These are phyloP conservation scores for Hygrophorus pudorinus DNA, from an alignment of 768 basidiomycete species.

Conservation along the genomic window DNA sequence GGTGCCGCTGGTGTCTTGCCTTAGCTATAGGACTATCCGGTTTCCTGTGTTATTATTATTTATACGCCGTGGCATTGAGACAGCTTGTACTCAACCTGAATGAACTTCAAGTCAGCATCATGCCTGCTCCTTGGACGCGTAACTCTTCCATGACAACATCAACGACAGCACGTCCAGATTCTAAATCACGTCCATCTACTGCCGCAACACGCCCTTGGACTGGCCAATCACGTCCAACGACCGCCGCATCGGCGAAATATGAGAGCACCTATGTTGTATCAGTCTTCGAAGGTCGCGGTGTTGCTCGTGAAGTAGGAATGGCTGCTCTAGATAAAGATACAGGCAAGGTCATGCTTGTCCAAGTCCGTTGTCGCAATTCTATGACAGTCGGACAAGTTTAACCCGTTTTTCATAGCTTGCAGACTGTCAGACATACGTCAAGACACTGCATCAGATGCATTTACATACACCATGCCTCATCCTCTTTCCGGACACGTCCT, in stretches of 20 bases:
- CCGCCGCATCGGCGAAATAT: conserved; percentile 42
- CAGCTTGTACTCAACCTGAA: too few species aligned
- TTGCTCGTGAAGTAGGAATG: conserved; percentile 79
- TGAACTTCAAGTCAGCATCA: conserved; percentile 2
- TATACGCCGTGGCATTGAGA: conserved; percentile 1
- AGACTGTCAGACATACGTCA: conserved; percentile 84
- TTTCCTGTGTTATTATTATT: too few species aligned
- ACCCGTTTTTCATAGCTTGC: conserved; percentile 41
- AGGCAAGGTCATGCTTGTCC: conserved; percentile 65
- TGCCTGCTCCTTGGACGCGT: too few species aligned
- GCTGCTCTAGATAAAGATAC: conserved; percentile 79
- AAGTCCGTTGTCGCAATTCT: conserved; percentile 35
- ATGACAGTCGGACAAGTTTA: conserved; percentile 3
- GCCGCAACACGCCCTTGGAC: conserved; percentile 38
- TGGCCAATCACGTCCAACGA: conserved; percentile 46
- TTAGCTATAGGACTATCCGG: too few species aligned
- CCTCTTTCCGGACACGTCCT: conserved; percentile 75
- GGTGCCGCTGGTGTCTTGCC: conserved; percentile 19
- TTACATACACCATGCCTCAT: conserved; percentile 61
- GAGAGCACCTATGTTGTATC: conserved; percentile 61
- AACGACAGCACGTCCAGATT: background rate
- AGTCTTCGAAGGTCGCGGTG: conserved; percentile 66
- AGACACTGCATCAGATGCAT: conserved; percentile 80
- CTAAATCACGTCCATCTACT: conserved; percentile 8
- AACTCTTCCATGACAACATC: background rate